Percentiles rank a stretch among this genome's conserved stretches.
phyloP scores from a whole-genome alignment of 2,329 filamentous ascomycete species.

The Cyanodermella asteris region DNA sequence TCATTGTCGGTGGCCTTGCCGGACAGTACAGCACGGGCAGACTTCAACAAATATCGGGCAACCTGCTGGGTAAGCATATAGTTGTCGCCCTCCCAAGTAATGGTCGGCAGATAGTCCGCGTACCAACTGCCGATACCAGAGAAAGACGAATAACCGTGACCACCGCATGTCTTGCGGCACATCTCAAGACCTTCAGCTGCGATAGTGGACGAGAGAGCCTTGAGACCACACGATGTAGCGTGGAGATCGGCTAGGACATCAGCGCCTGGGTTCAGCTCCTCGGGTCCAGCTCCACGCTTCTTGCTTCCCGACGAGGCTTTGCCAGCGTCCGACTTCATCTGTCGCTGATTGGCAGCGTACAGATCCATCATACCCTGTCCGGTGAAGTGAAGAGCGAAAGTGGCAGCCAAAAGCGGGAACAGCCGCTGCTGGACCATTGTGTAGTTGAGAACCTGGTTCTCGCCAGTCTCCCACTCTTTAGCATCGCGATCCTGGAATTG shows the following conservation, averaged over 20 bases:
- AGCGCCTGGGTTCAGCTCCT: slow-evolving; percentile 42
- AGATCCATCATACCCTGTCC: slow-evolving; percentile 54
- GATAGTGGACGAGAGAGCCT: slow-evolving; percentile 48
- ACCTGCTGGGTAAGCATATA: slow-evolving; percentile 70
- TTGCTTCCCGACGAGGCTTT: slow-evolving; percentile 19
- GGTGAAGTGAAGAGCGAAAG: slow-evolving; percentile 61
- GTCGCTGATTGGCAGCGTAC: slow-evolving; percentile 50
- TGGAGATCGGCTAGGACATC: slow-evolving; percentile 53
- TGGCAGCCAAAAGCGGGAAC: slow-evolving; percentile 48
- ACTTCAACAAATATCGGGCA: slow-evolving; percentile 53
- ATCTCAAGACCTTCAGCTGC: slow-evolving; percentile 55
- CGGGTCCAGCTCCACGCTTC: slow-evolving; percentile 39
- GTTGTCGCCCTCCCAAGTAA: slow-evolving; percentile 59
- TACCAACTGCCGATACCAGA: slow-evolving; percentile 58
- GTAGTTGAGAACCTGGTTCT: slow-evolving; percentile 61
- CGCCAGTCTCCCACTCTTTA: slow-evolving; percentile 31
- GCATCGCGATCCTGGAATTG: slow-evolving; percentile 60
- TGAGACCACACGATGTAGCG: slow-evolving; percentile 54
- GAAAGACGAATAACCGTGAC: slow-evolving; percentile 55
- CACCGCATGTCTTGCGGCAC: slow-evolving; percentile 53
- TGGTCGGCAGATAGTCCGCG: slow-evolving; percentile 49
- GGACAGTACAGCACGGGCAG: slow-evolving; percentile 45
- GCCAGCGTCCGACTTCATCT: slow-evolving; percentile 29
- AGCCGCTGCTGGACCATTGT: slow-evolving; percentile 60
- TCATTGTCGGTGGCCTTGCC: slow-evolving; percentile 44